Conservation (phyloP, 2,329 filamentous ascomycete genomes). For the Nectriaceae sp. region DNA sequence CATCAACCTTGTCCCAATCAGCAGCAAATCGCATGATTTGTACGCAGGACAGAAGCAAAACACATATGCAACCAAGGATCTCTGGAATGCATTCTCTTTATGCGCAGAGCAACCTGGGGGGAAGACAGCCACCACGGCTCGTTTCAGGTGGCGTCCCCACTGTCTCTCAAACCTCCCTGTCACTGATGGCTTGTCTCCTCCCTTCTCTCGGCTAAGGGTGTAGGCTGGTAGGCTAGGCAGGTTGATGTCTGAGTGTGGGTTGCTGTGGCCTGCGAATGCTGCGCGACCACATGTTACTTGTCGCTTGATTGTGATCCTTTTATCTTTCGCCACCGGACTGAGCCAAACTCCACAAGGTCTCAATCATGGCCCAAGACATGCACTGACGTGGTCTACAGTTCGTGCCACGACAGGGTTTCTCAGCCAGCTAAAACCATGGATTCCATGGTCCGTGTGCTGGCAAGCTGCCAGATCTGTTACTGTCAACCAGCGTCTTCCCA, state of each 20-base stretch:
- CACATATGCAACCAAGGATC: constrained; percentile 20
- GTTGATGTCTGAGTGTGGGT: neutral
- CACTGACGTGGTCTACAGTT: constrained; percentile 13
- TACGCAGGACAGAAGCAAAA: constrained; percentile 17
- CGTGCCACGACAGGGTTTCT: constrained; percentile 13
- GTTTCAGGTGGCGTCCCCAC: constrained; percentile 26
- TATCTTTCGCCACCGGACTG: too few relatives aligned
- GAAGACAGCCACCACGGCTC: too few relatives aligned
- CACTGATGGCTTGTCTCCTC: neutral
- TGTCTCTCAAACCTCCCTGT: constrained; percentile 2
- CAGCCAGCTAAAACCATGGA: constrained; percentile 8
- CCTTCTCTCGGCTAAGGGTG: neutral
- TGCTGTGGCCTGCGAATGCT: neutral
- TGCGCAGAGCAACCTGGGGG: too few relatives aligned
- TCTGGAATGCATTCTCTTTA: constrained; percentile 15
- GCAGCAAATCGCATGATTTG: constrained; percentile 20
- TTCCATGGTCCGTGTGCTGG: too few relatives aligned
- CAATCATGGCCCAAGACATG: too few relatives aligned
- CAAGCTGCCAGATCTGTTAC: constrained; percentile 18
- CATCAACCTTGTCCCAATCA: too few relatives aligned
- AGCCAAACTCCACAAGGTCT: too few relatives aligned
- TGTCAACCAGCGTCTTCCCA: constrained; percentile 4
- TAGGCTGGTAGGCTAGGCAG: neutral
- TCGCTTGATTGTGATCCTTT: too few relatives aligned
- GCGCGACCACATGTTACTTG: neutral